Evolutionary conservation across 768 basidiomycete genomes (phyloP).

Genomic region (Mrakia gelida): DNA sequence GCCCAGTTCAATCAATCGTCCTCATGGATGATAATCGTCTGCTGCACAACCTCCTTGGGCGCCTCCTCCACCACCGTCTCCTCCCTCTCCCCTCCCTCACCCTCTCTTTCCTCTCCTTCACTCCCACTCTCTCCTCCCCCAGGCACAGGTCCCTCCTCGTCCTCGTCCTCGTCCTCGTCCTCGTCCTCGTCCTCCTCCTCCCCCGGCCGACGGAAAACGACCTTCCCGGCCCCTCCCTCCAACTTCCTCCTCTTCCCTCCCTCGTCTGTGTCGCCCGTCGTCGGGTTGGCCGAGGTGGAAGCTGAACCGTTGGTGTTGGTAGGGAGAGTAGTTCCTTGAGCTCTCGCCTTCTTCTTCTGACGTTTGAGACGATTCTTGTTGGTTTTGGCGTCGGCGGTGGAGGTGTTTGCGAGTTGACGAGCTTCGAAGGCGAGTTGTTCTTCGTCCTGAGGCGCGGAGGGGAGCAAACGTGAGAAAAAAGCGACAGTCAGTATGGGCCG

Average conservation of each 20-base stretch:
- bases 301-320: constrained; percentile 6
- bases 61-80: constrained; percentile 4
- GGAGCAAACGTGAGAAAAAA: neutral
- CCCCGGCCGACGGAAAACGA: constrained; percentile 57
- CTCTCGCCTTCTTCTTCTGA: constrained; percentile 77
- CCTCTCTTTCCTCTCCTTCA: constrained; percentile 24
- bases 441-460: constrained; percentile 54
- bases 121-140: constrained; percentile 37
- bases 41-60: constrained; percentile 30
- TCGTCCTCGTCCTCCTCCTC: constrained; percentile 45
- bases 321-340: constrained; percentile 42
- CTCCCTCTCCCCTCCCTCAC: neutral
- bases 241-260: constrained; percentile 72
- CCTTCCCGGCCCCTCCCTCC: constrained; percentile 60
- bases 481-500: too few species aligned
- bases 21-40: constrained; percentile 45
- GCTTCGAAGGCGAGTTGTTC: constrained; percentile 69
- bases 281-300: neutral
- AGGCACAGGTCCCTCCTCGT: constrained; percentile 46
- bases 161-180: constrained; percentile 17
- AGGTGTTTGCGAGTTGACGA: constrained; percentile 66
- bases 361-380: constrained; percentile 92
- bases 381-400: constrained; percentile 75
- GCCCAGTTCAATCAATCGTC: constrained; percentile 43
- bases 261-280: neutral